Percentiles rank a stretch among this genome's conserved stretches.
Evolutionary conservation across 805 yeast species (phyloP).

Genomic region (Candida krabiensis): DNA sequence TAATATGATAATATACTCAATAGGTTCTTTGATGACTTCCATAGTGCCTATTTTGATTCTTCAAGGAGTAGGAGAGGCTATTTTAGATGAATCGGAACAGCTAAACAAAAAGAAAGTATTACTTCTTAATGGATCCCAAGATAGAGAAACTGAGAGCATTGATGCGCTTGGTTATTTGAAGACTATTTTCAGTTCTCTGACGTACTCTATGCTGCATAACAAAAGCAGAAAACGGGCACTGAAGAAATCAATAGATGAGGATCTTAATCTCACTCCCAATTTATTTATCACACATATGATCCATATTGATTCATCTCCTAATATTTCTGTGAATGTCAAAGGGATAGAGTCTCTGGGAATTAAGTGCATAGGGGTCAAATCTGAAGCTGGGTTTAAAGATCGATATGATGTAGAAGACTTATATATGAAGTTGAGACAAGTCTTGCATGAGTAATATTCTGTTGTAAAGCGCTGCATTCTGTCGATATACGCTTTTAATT

Average conservation of each 20-base stretch:
- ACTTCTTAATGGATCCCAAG: slow-evolving; percentile 70
- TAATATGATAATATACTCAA: slow-evolving; percentile 66
- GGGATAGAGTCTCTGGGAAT: slow-evolving; percentile 44
- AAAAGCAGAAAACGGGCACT: slow-evolving; percentile 9
- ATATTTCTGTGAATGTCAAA: slow-evolving; percentile 48
- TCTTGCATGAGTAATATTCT: slow-evolving; percentile 2
- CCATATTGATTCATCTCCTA: slow-evolving; percentile 47
- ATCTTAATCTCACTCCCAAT: slow-evolving; percentile 34
- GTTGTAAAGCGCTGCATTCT: too few relatives aligned
- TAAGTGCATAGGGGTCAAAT: slow-evolving; percentile 42
- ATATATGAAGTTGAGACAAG: slow-evolving; percentile 14
- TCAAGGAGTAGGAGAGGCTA: slow-evolving; percentile 69
- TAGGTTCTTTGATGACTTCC: slow-evolving; percentile 89
- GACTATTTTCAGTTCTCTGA: slow-evolving; percentile 54
- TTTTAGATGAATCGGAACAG: slow-evolving; percentile 25
- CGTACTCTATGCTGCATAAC: slow-evolving; percentile 44
- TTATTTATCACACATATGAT: slow-evolving; percentile 63
- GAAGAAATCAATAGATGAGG: slow-evolving; percentile 4
- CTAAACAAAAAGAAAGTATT: slow-evolving; percentile 47
- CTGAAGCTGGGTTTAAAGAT: slow-evolving; percentile 23
- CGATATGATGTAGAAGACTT: slow-evolving; percentile 46
- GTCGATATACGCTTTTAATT: too few relatives aligned
- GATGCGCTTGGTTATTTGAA: slow-evolving; percentile 57
- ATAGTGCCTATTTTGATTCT: slow-evolving; percentile 75
- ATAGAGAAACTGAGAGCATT: slow-evolving; percentile 78